These are phyloP conservation scores for Fusarium paranaense DNA, from an alignment of 2,329 filamentous ascomycete species.

Conservation along the genomic window DNA sequence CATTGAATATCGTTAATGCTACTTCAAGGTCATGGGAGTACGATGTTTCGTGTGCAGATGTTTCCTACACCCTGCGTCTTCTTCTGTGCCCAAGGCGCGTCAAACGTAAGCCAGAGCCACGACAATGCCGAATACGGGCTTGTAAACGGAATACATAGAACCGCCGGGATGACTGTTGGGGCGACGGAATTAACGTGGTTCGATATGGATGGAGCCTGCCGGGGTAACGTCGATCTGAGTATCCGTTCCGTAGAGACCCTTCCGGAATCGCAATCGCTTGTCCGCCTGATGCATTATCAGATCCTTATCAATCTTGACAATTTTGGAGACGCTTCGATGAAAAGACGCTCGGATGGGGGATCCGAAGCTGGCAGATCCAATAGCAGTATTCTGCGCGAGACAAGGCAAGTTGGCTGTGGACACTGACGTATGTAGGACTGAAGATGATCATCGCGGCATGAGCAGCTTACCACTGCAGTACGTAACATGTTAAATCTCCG, in stretches of 20 bases:
- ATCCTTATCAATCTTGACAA: conserved; percentile 9
- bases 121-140: background rate
- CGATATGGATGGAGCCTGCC: background rate
- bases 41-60: no score
- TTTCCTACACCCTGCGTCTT: no score
- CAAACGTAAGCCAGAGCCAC: background rate
- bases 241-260: background rate
- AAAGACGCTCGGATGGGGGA: conserved; percentile 23
- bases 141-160: background rate
- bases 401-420: background rate
- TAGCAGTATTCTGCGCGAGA: background rate
- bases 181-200: background rate
- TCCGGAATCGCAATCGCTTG: background rate
- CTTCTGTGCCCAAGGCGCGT: background rate
- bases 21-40: no score
- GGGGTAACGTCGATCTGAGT: background rate
- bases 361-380: background rate
- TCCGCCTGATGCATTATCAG: background rate
- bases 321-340: background rate
- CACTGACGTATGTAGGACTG: background rate
- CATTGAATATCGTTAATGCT: background rate
- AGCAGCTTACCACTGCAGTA: background rate
- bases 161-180: background rate
- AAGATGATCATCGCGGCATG: background rate
- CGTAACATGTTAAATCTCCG: background rate